These are phyloP conservation scores for Actinidia arguta DNA, from an alignment of 179 eudicot species.

Conservation along the genomic window DNA sequence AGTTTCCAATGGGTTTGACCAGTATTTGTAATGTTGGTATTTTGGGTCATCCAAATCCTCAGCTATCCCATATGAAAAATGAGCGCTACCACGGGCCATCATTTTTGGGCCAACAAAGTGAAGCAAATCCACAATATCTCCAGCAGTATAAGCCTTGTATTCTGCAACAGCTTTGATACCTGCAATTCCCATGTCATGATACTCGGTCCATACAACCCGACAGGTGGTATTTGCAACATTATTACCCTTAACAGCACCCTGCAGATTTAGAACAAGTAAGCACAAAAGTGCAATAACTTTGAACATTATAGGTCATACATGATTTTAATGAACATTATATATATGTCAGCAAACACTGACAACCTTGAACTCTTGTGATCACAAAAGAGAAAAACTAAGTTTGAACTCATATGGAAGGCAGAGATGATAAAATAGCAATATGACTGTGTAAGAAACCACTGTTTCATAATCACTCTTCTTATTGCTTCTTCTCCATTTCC, in stretches of 20 bases:
- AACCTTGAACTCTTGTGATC: not conserved
- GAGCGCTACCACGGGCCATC: conserved; percentile 85
- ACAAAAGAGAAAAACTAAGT: not conserved
- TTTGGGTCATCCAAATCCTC: conserved; percentile 81
- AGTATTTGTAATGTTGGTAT: conserved; percentile 73
- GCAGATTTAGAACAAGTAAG: conserved; percentile 18
- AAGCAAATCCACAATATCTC: conserved; percentile 70
- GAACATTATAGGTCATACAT: not conserved
- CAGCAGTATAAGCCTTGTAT: conserved; percentile 71
- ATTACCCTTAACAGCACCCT: conserved; percentile 86
- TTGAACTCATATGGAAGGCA: not conserved
- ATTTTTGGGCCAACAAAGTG: conserved; percentile 85
- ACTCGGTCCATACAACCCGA: conserved; percentile 89
- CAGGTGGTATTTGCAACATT: conserved; percentile 73
- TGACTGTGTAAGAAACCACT: not conserved
- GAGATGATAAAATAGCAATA: not conserved
- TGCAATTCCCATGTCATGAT: conserved; percentile 86
- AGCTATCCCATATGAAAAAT: conserved; percentile 88
- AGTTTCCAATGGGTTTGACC: conserved; percentile 93
- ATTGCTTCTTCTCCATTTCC: not conserved
- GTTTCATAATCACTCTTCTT: not conserved
- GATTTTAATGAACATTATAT: conserved; percentile 1
- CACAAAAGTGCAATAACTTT: not conserved
- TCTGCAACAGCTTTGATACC: conserved; percentile 87
- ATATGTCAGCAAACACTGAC: not conserved